Evolutionary conservation across 305 asterid species (phyloP), one percentile per base, ranked within the genome.

Genomic region (Ajuga reptans): DNA sequence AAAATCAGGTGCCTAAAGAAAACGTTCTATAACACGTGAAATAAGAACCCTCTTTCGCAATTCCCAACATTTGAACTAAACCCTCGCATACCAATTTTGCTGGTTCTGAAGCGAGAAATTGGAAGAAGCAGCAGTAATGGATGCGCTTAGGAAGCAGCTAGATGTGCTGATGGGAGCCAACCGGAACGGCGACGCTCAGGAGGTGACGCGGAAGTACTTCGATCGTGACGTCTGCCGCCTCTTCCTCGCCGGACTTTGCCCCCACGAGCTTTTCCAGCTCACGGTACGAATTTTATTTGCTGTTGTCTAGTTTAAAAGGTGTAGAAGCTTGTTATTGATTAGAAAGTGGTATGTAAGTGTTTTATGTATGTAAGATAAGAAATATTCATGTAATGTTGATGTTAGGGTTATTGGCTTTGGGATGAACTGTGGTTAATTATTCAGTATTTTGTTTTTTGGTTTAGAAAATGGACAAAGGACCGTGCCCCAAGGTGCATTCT

Each of bases 141-240:
- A 92, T 79, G 95, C 98, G 73, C 80, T 89, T 56, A 84, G 98
- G 90, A 92, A 92, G 86, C 98, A 92, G 78, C 86, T 92, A 57
- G 96, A 92, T 68, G 96, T 89, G 33, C 70, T 92, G 43, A 92
- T 92, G 98, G 98, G 98, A 53, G 96, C 98, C 21, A 92, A 92
- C 68, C 87, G 98, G 3, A 90, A 92, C 81, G 98, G 98, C 21
- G 98, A 92, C 66, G 83, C 89, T 4, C 72, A 79, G 73, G 98
- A 89, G 84, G 92, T 92, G 51, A 90, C 89, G 70, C 91, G 96
- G 21, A 89, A 90, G 83, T 92, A 92, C 86, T 85, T 47, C 85
- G 96, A 92, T 77, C 98, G 98, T 29, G 98, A 92, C 65, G 98
- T 92, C 18, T 92, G 98, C 77, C 98, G 98, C 74, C 91, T 92